Evolutionary conservation across 1,284 basidiomycete genomes (phyloP).

Genomic region (Dichomitus squalens): DNA sequence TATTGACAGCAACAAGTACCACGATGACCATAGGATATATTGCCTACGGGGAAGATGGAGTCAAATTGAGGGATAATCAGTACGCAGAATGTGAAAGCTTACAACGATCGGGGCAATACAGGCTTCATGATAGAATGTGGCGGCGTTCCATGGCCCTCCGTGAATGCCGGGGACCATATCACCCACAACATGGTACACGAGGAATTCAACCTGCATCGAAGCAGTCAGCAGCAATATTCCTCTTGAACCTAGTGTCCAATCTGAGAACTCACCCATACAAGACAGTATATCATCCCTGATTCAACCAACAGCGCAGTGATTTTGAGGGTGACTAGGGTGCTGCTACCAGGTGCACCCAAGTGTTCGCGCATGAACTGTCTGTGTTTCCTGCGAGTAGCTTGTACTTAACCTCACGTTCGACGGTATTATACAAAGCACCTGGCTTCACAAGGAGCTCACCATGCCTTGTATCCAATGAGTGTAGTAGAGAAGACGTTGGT

Average conservation of each 20-base stretch:
- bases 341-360: neutral
- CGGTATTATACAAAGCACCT: no score
- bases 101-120: neutral
- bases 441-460: neutral
- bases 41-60: neutral
- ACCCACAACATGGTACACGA: neutral
- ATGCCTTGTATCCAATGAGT: slow-evolving; percentile 1
- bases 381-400: neutral
- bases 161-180: neutral
- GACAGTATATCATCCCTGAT: neutral
- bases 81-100: neutral
- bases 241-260: neutral
- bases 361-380: neutral
- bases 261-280: neutral
- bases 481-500: neutral
- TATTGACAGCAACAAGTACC: neutral
- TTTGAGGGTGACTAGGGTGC: neutral
- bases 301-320: neutral
- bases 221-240: neutral
- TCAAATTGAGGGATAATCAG: neutral
- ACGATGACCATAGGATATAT: neutral
- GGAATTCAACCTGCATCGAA: neutral
- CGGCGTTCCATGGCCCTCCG: neutral
- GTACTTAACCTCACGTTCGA: neutral
- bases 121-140: neutral